phyloP scores from a whole-genome alignment of 345 rosid species.

The Litchi chinensis region DNA sequence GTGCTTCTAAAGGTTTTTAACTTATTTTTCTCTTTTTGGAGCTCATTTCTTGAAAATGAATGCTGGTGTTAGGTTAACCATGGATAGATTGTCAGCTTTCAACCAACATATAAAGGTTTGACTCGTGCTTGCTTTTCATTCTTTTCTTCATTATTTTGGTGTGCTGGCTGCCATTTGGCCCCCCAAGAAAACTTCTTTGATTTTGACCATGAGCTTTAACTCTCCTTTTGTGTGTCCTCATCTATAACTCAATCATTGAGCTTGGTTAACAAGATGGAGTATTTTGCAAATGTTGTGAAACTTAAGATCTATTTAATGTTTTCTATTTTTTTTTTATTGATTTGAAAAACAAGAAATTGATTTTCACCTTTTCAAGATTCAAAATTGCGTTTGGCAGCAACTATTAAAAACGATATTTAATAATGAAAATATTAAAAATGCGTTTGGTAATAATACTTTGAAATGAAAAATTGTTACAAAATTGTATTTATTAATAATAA shows the following conservation, averaged over 20 bases:
- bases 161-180: not conserved
- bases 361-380: not conserved
- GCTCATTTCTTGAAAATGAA: not conserved
- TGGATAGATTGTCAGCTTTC: not conserved
- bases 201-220: not conserved
- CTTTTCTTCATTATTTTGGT: not conserved
- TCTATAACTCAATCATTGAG: not conserved
- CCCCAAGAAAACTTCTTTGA: not conserved
- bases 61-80: not conserved
- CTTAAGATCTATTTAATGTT: too few species aligned
- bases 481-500: too few species aligned
- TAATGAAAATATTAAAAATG: too few species aligned
- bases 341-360: too few species aligned
- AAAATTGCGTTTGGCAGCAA: not conserved
- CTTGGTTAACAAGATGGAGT: not conserved
- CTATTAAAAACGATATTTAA: not conserved
- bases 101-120: not conserved
- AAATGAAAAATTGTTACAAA: not conserved
- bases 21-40: not conserved
- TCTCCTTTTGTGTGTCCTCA: not conserved
- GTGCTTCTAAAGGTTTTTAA: not conserved
- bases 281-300: not conserved
- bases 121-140: not conserved
- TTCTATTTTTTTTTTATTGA: too few species aligned
- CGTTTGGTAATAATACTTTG: not conserved